Evolutionary conservation across 2,329 filamentous ascomycete species (phyloP), one percentile per base, ranked within the genome.

Genomic region (Xylariales sp.): DNA sequence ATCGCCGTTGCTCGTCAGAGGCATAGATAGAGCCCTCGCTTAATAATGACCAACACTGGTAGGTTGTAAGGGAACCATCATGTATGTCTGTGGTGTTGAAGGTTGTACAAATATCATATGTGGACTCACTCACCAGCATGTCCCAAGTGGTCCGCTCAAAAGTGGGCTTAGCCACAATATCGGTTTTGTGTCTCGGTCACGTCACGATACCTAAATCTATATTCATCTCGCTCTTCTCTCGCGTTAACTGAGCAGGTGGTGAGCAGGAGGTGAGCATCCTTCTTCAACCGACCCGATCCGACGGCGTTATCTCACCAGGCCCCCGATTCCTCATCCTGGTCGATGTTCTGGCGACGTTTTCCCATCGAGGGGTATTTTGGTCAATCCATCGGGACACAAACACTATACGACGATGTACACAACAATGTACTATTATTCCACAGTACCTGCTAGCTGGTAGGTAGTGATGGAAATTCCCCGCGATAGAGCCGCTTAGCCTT

Each of bases 401-500:
- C 34, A 36, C 9, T 36, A 9, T 36, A 36, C 23, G 23, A 23
- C 23, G 23, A 9, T 36, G 34, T 36, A 36, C 34, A 39, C 16
- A 46, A 43, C 39, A n/a, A 23, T 16, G 34, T 10, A 28, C 34
- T 30, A 18, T 2, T 48, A 55, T 55, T 55, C 41, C 48, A 52
- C 49, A 57, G n/a, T 48, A 64, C 57, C 62, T 62, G 28, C 55
- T 41, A 61, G 48, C 41, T 59, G 23, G 34, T 62, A 43, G 23
- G 34, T 62, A 43, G 48, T 52, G 43, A 62, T 43, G 65, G 60
- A 61, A 75, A 76, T 73, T 74, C 74, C 73, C 74, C 75, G 75
- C 71, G 73, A 75, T 75, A 75, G 74, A 77, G 74, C 75, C 75
- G 75, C 71, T 71, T 72, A 71, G 69, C 63, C 69, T 66, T 65